Conservation (phyloP, 2,329 filamentous ascomycete genomes). For the Scolecobasidium constrictum region DNA sequence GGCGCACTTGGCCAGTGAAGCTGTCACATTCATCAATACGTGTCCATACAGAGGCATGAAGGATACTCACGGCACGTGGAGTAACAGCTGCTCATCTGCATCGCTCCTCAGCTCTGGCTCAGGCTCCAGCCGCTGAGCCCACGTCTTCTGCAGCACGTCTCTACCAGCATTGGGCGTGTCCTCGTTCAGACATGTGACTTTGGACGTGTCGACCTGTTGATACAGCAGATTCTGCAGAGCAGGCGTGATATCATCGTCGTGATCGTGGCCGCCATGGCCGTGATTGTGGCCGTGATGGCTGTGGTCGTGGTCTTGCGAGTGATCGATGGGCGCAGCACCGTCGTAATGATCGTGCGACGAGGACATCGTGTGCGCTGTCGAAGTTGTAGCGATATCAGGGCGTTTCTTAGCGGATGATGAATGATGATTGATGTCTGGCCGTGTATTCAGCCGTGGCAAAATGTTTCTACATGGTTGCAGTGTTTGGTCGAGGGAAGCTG, state of each 20-base stretch:
- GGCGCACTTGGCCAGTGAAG: conserved; percentile 87
- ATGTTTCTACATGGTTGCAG: too few species aligned
- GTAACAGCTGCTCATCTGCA: conserved; percentile 85
- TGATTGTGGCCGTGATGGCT: conserved; percentile 27
- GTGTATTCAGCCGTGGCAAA: too few species aligned
- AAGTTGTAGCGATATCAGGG: too few species aligned
- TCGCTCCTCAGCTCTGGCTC: conserved; percentile 74
- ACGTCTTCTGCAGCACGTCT: conserved; percentile 78
- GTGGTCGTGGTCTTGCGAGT: conserved; percentile 37
- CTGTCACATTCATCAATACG: conserved; percentile 32
- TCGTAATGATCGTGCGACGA: conserved; percentile 9
- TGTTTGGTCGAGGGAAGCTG: too few species aligned
- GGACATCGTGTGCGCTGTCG: conserved; percentile 3
- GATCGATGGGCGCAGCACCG: conserved; percentile 6
- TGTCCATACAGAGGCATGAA: background rate
- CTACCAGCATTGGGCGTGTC: conserved; percentile 54
- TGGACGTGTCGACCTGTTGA: conserved; percentile 81
- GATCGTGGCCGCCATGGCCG: conserved; percentile 40
- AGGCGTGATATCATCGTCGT: conserved; percentile 60
- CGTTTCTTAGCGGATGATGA: too few species aligned
- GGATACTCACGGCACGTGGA: conserved; percentile 68
- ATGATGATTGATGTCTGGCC: too few species aligned
- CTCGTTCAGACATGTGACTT: conserved; percentile 80
- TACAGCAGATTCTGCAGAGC: conserved; percentile 87
- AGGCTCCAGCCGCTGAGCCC: conserved; percentile 63